A percentile compares a stretch with the other conserved stretches of the same genome.
Conservation (phyloP, 441 rosid species). For the Metrosideros polymorpha region DNA sequence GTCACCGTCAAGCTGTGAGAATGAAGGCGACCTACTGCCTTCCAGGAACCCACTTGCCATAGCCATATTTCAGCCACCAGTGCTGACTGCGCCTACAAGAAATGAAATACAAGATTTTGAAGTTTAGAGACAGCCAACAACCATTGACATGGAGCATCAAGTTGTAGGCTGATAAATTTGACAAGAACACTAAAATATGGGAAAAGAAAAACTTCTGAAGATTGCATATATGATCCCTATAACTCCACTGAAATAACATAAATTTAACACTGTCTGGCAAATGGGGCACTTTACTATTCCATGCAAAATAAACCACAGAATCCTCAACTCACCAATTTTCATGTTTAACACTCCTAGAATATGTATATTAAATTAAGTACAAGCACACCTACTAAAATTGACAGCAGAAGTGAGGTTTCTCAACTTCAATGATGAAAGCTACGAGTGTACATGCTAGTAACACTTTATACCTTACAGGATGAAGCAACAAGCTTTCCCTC, state of each 20-base stretch:
- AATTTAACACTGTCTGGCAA: not conserved
- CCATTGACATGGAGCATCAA: not conserved
- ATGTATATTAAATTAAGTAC: not conserved
- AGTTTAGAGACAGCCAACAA: not conserved
- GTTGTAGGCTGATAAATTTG: not conserved
- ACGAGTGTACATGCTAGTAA: not conserved
- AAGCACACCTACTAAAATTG: not conserved
- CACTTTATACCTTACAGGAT: constrained; percentile 69
- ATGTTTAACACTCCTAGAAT: not conserved
- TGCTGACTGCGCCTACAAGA: constrained; percentile 72
- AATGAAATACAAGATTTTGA: not conserved
- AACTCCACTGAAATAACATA: not conserved
- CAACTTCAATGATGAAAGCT: not conserved
- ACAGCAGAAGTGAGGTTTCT: not conserved
- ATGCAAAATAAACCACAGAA: not conserved
- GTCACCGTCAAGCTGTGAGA: constrained; percentile 96
- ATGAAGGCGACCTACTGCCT: constrained; percentile 72
- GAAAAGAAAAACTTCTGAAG: not conserved
- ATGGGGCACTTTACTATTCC: not conserved
- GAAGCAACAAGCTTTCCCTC: constrained; percentile 83
- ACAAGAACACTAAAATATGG: not conserved
- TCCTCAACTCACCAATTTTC: not conserved
- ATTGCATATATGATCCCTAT: not conserved
- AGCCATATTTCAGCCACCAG: constrained; percentile 87
- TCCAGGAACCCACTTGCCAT: constrained; percentile 95